A percentile compares a stretch with the other conserved stretches of the same genome.
Conservation (phyloP, 257 asterid genomes). For the Solanum sejunctum region DNA sequence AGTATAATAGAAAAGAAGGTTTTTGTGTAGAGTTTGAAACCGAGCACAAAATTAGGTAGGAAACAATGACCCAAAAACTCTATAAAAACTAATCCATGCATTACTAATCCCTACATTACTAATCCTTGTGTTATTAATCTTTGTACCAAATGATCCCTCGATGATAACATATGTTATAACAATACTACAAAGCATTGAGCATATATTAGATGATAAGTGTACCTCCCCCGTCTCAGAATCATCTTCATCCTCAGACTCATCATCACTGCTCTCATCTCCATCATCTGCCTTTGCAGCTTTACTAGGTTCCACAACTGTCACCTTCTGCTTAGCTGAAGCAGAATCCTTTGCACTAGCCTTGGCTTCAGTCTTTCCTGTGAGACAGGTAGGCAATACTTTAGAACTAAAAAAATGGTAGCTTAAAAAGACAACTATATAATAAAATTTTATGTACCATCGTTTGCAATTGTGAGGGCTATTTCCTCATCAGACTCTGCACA, state of each 20-base stretch:
- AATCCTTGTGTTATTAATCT: no score
- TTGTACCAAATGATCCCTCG: neutral
- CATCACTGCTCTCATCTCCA: neutral
- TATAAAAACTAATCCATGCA: no score
- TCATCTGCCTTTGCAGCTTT: neutral
- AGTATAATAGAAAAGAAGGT: no score
- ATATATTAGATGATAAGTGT: neutral
- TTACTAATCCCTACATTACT: no score
- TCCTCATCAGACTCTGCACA: neutral
- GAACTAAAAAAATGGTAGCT: neutral
- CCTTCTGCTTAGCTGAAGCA: neutral
- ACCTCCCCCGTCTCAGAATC: neutral
- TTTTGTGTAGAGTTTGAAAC: no score
- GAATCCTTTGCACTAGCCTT: neutral
- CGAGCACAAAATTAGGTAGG: no score
- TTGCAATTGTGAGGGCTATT: neutral
- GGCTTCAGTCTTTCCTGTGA: neutral
- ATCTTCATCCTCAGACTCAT: slow-evolving; percentile 4
- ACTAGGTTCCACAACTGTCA: neutral
- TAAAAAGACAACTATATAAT: neutral
- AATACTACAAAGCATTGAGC: neutral
- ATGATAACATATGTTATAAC: neutral
- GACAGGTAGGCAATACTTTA: neutral
- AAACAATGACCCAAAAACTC: no score
- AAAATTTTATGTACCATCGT: neutral